Base-by-base conservation (phyloP, 2,329 filamentous ascomycete species). In the Geosmithia putterillii region DNA sequence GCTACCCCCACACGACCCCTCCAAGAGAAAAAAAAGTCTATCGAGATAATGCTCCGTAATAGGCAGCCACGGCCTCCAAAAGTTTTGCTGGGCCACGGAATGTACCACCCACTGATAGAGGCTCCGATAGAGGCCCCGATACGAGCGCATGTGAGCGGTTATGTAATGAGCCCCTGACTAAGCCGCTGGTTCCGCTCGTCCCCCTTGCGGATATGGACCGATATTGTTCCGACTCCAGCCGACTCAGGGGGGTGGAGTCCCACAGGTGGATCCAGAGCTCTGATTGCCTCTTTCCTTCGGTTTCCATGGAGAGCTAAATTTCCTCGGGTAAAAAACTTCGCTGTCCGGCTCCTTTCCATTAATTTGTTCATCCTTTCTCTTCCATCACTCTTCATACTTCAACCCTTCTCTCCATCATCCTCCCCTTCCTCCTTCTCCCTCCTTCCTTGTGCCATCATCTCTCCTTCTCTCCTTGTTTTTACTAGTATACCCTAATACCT, bases 201-300 rank as follows among this genome's bases (percentile, higher is more conserved):
- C n/a, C n/a, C n/a, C n/a, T n/a, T n/a, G n/a, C n/a, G n/a, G n/a
- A n/a, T n/a, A 34, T 50, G 55, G 54, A 52, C 50, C 44, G 55
- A 55, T 47, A 46, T 56, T 59, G 48, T 48, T 53, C 57, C 57
- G 57, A 50, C 45, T 45, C 48, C 51, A 57, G 47, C 48, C 51
- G 50, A 39, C 38, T 45, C 32, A 21, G 10, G 38, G 38, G 40
- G 42, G 54, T 55, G 52, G 54, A 47, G 48, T 50, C 48, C 42
- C 46, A 48, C 19, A 21, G 14, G 35, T 38, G 38, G 21, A 19
- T 19, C 36, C 25, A 5, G 36, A 25, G 47, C 46, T 44, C 46
- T 53, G 52, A 52, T 60, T 25, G 43, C 21, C 55, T 58, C 57
- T 56, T 66, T 66, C 64, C 61, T 56, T 63, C 53, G 57, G 62